Base-by-base conservation (phyloP, 306 rosid genomes). In the Oxytropis ochrocephala region DNA sequence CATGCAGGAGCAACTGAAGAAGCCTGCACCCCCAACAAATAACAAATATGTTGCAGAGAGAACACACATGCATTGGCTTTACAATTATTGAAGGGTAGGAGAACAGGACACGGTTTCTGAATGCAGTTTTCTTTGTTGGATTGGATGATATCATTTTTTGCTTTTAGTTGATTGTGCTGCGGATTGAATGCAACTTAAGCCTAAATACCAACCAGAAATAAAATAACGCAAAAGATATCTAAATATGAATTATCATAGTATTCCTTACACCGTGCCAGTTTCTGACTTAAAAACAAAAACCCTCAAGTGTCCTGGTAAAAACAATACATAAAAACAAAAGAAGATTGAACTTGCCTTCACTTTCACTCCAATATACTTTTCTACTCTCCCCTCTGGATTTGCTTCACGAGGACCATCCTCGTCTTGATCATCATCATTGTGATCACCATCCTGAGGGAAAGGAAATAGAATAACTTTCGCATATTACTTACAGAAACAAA, bases 361-460 rank as follows among this genome's bases (percentile, higher is more conserved):
- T 94, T 91, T 88, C 76, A 91, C 99, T 53, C 99, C 99, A 66
- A 94, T 85, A 83, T 94, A 94, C 81, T 94, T 94, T 78, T 94
- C 97, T 2, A 87, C 96, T 81, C 97, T 89, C 59, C 96, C 98
- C 82, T 88, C 98, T 66, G 77, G 62, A 81, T 89, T 96, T 68
- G 84, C 85, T 81, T 88, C 96, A 19, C 81, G 90, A 76, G 96
- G 91, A 53, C 82, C 92, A 78, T 86, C 95, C 27, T 90, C 97
- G 47, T 88, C 97, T 43, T 78, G 78, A 64, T 92, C 97, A 73
- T 94, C 99, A 67, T 87, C 98, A 65, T 78, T 94, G 55, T 67
- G 89, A 69, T 82, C 92, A 63, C 95, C 95, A 76, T 94, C 99
- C 99, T 94, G 79, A 67, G 8, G 55, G 61, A 49, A 76, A 55